Evolutionary conservation across 345 rosid species (phyloP), one percentile per base, ranked within the genome.

Genomic region (Odontarrhena argentea): DNA sequence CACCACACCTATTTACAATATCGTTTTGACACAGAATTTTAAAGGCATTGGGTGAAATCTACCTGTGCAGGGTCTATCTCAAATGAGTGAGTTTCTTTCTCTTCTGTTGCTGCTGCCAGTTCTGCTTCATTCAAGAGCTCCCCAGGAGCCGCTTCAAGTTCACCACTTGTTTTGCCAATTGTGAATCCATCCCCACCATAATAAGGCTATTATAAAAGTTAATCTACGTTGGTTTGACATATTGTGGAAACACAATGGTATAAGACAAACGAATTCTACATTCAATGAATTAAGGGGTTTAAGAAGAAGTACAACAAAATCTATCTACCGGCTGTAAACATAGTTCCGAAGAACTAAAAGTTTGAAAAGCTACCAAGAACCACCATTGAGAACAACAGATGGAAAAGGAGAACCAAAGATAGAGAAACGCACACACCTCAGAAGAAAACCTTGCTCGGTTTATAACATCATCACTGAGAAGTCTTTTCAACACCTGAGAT

Each of bases 41-140:
- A 25, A 15, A 52, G 7, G 22, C 46, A 43, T 52, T 6, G 4
- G 38, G 42, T 60, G 46, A 18, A 47, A 46, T 1, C 40, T 67
- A 87, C 99, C 91, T 85, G 97, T 58, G 96, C 55, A 59, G 99
- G 99, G 61, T 88, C 89, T 45, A 91, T 69, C 75, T 94, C 97
- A 80, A 88, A 91, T 12, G 95, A 85, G 73, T 91, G 96, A 36
- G 96, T 88, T 83, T 88, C 91, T 76, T 88, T 94, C 37, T 91
- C 97, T 82, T 91, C 96, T 37, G 93, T 83, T 22, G 82, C 97
- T 75, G 97, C 96, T 30, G 96, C 99, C 81, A 88, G 68, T 67
- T 91, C 91, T 76, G 95, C 92, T 80, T 80, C 96, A 73, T 81
- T 84, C 60, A 94, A 81, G 73, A 94, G 81, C 72, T 78, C 96